A percentile compares a stretch with the other conserved stretches of the same genome.
Evolutionary conservation across 1,284 basidiomycete genomes (phyloP).

Genomic region (Cryptococcus sp.): DNA sequence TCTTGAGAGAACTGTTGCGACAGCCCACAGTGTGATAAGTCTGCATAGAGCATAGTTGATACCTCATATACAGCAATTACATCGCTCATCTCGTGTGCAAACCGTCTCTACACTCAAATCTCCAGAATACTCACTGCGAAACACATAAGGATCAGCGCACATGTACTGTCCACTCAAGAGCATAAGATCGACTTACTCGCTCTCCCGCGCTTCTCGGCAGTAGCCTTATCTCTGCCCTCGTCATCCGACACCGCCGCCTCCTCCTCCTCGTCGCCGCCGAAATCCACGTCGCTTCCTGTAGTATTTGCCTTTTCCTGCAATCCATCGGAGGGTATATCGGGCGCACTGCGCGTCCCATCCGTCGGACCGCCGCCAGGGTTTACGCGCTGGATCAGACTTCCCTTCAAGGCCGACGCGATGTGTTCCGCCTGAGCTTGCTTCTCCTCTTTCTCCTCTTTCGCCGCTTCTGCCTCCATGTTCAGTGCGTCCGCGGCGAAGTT

Average conservation of each 20-base stretch:
- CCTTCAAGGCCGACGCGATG: slow-evolving; percentile 7
- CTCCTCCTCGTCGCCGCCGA: slow-evolving; percentile 9
- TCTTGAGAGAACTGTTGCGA: not conserved
- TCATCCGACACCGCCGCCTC: slow-evolving; percentile 15
- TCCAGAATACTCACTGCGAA: slow-evolving; percentile 30
- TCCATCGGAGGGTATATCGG: slow-evolving; percentile 12
- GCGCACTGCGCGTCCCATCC: slow-evolving; percentile 34
- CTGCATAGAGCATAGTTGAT: not conserved
- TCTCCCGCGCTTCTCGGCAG: slow-evolving; percentile 12
- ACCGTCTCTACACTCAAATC: slow-evolving; percentile 13
- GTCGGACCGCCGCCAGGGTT: slow-evolving; percentile 4
- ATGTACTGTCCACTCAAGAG: not conserved
- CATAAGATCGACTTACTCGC: slow-evolving; percentile 18
- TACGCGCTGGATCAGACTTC: slow-evolving; percentile 11
- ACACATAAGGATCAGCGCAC: not conserved
- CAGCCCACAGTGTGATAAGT: not conserved
- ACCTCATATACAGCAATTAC: not conserved
- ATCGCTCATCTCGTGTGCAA: not conserved
- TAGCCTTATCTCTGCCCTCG: slow-evolving; percentile 4
- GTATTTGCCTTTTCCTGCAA: slow-evolving; percentile 12
- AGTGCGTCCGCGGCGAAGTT: slow-evolving; percentile 44
- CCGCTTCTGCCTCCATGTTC: slow-evolving; percentile 50
- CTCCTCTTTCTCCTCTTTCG: slow-evolving; percentile 47
- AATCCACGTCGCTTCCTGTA: slow-evolving; percentile 18
- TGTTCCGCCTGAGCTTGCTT: slow-evolving; percentile 18